Percentiles rank a stretch among this genome's conserved stretches.
Evolutionary conservation across 2,329 filamentous ascomycete genomes (phyloP).

Genomic region (Stachybotrys echinatus): DNA sequence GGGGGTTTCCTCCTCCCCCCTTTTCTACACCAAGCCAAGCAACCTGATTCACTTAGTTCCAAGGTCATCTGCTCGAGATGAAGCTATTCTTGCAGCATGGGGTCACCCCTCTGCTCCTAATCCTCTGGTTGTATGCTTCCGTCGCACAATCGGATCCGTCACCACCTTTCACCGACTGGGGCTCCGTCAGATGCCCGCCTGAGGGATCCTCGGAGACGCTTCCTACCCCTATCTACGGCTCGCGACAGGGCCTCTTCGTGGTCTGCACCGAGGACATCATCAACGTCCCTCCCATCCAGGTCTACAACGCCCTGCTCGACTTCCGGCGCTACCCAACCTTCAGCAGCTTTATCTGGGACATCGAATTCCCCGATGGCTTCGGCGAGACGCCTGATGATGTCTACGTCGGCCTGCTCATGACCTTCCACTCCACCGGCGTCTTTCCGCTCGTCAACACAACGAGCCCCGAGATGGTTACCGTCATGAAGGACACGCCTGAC

Average conservation of each 20-base stretch:
- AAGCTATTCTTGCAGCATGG: background rate
- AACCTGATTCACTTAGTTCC: background rate
- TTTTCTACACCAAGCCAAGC: too few species aligned
- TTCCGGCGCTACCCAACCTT: slow-evolving; percentile 32
- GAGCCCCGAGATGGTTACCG: slow-evolving; percentile 5
- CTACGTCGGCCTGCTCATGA: slow-evolving; percentile 6
- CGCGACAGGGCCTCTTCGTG: slow-evolving; percentile 4
- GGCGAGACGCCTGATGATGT: slow-evolving; percentile 6
- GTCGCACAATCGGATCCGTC: background rate
- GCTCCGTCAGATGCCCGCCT: slow-evolving; percentile 5
- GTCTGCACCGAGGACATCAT: slow-evolving; percentile 20
- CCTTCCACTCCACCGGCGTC: slow-evolving; percentile 3
- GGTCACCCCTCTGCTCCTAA: background rate
- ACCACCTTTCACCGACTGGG: slow-evolving; percentile 5
- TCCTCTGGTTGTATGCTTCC: background rate
- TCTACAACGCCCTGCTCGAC: slow-evolving; percentile 12
- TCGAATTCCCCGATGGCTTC: slow-evolving; percentile 3
- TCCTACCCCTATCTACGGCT: slow-evolving; percentile 5
- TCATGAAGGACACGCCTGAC: slow-evolving; percentile 3
- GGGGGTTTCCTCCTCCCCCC: too few species aligned
- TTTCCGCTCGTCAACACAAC: slow-evolving; percentile 7
- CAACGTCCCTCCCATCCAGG: slow-evolving; percentile 22
- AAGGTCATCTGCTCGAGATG: background rate
- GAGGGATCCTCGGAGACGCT: slow-evolving; percentile 2
- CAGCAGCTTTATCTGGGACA: slow-evolving; percentile 6